Evolutionary conservation across 768 basidiomycete genomes (phyloP), one percentile per base, ranked within the genome.

Genomic region (Chlorophyllum brunneum): DNA sequence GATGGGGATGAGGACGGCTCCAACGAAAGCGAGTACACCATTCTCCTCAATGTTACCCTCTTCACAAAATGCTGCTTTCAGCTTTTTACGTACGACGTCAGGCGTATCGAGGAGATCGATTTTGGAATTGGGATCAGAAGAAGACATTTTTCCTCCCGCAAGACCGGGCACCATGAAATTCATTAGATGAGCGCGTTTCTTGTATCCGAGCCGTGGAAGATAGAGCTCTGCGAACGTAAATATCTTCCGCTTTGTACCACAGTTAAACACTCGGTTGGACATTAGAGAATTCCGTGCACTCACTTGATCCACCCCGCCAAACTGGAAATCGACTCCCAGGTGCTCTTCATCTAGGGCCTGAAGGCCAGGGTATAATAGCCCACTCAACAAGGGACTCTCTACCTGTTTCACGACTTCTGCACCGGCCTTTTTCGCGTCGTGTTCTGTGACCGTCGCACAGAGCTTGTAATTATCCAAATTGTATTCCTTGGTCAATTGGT

Each of bases 321-420:
- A 99, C 68, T 98, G 97, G 72, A 99, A 95, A 66, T 98, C 93
- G 24, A 90, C 88, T 15, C 78, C 91, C 16, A 99, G 80, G 77
- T 98, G 98, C 71, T 98, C 85, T 68, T 99, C 97, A 60, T 99
- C 97, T 23, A 99, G 81, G 8, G 97, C 95, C 61, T 99, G 97
- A 36, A 99, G 69, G 33, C 95, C 94, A 0, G 97, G 97, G 78
- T 99, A 98, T 51, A 99, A 79, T 56, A 98, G 68, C 1, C 94
- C 94, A 56, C 92, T 93, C 48, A 99, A 74, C 44, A 95, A 72
- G 1, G 94, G 90, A 62, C 87, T 92, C 56, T 93, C 90, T 4
- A 95, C 90, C 68, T 98, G 95, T 68, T 98, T 98, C 59, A 99
- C 97, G 51, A 98, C 97, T 66, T 98, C 97, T 2, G 97, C 95